Conservation (phyloP, 352 stramenopile species). For the Pythium folliculosum region DNA sequence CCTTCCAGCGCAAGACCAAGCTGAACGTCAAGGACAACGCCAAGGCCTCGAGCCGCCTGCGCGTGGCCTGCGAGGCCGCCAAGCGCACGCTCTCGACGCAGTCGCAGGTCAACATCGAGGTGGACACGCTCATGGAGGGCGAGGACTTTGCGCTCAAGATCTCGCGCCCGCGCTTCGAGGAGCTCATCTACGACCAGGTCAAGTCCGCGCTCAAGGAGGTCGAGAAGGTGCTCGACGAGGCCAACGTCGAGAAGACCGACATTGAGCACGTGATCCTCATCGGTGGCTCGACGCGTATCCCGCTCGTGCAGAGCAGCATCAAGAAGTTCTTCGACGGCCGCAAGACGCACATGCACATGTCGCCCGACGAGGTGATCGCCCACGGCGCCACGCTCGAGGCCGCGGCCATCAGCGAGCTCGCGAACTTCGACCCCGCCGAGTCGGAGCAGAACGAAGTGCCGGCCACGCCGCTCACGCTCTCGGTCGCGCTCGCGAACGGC, state of each 20-base stretch:
- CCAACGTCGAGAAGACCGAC: slow-evolving; percentile 78
- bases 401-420: slow-evolving; percentile 64
- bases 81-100: slow-evolving; percentile 97
- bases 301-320: slow-evolving; percentile 87
- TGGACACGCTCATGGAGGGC: slow-evolving; percentile 97
- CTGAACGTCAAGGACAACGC: slow-evolving; percentile 94
- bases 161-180: slow-evolving; percentile 95
- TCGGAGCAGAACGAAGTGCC: slow-evolving; percentile 84
- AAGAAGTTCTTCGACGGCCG: slow-evolving; percentile 89
- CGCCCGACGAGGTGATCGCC: slow-evolving; percentile 90
- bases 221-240: slow-evolving; percentile 73
- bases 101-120: slow-evolving; percentile 96
- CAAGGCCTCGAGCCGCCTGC: slow-evolving; percentile 93
- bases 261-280: slow-evolving; percentile 97
- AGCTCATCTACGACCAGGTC: slow-evolving; percentile 94
- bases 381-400: slow-evolving; percentile 89
- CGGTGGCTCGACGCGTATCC: slow-evolving; percentile 97
- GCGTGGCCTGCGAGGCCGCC: slow-evolving; percentile 95
- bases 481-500: slow-evolving; percentile 89
- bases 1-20: slow-evolving; percentile 94
- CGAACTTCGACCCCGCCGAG: slow-evolving; percentile 69
- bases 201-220: slow-evolving; percentile 92
- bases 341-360: slow-evolving; percentile 80
- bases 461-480: slow-evolving; percentile 92
- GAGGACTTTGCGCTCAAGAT: slow-evolving; percentile 98